Conservation (phyloP, 148 eudicot genomes). For the Nyssa sinensis region DNA sequence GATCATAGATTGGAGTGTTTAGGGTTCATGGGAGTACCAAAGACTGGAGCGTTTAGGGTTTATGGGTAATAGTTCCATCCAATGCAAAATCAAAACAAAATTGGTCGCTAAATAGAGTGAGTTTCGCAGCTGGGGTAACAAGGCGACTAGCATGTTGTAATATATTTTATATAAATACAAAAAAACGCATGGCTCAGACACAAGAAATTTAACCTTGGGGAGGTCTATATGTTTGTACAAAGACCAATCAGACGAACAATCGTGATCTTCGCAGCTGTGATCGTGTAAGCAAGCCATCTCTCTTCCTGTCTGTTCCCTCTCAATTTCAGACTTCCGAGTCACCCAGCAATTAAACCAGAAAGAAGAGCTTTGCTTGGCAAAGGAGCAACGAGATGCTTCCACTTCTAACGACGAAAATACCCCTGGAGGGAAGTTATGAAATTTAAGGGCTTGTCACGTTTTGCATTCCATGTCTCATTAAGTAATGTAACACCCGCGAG, state of each 20-base stretch:
- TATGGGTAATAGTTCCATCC: neutral
- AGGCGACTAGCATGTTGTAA: neutral
- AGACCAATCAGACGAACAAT: constrained; percentile 91
- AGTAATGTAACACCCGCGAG: too few species aligned
- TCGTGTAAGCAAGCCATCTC: constrained; percentile 88
- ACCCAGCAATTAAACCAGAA: neutral
- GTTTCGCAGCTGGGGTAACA: neutral
- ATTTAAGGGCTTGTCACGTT: too few species aligned
- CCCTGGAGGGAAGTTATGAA: too few species aligned
- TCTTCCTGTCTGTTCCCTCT: constrained; percentile 6
- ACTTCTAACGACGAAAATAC: too few species aligned
- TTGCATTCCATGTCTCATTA: too few species aligned
- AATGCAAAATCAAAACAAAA: neutral
- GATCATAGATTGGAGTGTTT: neutral
- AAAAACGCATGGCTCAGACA: neutral
- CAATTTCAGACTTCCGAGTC: neutral
- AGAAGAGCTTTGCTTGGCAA: neutral
- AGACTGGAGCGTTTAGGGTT: neutral
- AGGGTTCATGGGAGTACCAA: neutral
- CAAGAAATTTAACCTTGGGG: constrained; percentile 52
- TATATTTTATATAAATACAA: neutral
- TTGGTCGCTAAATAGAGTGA: neutral
- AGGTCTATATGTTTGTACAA: constrained; percentile 89
- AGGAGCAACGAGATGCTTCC: neutral
- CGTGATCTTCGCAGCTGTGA: constrained; percentile 93